A percentile compares a stretch with the other conserved stretches of the same genome.
phyloP scores from a whole-genome alignment of 2,329 filamentous ascomycete species.

The Bipolaris gigantea region DNA sequence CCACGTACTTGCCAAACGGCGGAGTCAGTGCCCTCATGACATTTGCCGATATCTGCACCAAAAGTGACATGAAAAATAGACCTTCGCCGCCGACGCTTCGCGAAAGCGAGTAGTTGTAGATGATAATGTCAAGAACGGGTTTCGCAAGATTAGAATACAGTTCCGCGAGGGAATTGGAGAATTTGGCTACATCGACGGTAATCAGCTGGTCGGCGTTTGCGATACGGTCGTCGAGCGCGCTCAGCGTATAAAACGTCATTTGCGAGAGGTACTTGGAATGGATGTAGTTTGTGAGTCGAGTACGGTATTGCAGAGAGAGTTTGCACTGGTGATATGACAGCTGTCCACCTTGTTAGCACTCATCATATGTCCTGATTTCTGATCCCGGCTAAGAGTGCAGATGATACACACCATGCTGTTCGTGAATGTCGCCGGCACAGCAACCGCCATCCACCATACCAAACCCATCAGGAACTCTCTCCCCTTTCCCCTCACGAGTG shows the following conservation, averaged over 20 bases:
- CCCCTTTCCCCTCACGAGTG: slow-evolving; percentile 85
- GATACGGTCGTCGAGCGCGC: slow-evolving; percentile 92
- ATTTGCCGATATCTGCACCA: slow-evolving; percentile 90
- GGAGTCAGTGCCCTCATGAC: slow-evolving; percentile 94
- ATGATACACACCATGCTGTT: slow-evolving; percentile 83
- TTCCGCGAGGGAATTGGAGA: slow-evolving; percentile 92
- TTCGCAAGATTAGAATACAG: slow-evolving; percentile 97
- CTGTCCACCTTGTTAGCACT: slow-evolving; percentile 50
- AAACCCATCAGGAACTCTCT: slow-evolving; percentile 86
- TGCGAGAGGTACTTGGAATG: slow-evolving; percentile 96
- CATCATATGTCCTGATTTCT: neutral
- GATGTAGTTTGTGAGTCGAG: slow-evolving; percentile 88
- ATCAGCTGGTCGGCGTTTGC: slow-evolving; percentile 98
- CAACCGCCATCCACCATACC: slow-evolving; percentile 98
- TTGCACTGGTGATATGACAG: slow-evolving; percentile 96
- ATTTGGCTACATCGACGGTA: slow-evolving; percentile 93
- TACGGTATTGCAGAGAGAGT: slow-evolving; percentile 88
- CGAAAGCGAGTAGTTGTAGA: slow-evolving; percentile 94
- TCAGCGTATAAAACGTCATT: slow-evolving; percentile 96
- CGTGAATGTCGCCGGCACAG: slow-evolving; percentile 93
- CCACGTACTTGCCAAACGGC: slow-evolving; percentile 96
- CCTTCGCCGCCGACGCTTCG: slow-evolving; percentile 95
- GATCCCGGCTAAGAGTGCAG: neutral
- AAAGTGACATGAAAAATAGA: slow-evolving; percentile 88
- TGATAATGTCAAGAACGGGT: slow-evolving; percentile 89